A percentile compares a stretch with the other conserved stretches of the same genome.
Conservation (phyloP, 495 filamentous ascomycete species). For the Penicillium arizonense region DNA sequence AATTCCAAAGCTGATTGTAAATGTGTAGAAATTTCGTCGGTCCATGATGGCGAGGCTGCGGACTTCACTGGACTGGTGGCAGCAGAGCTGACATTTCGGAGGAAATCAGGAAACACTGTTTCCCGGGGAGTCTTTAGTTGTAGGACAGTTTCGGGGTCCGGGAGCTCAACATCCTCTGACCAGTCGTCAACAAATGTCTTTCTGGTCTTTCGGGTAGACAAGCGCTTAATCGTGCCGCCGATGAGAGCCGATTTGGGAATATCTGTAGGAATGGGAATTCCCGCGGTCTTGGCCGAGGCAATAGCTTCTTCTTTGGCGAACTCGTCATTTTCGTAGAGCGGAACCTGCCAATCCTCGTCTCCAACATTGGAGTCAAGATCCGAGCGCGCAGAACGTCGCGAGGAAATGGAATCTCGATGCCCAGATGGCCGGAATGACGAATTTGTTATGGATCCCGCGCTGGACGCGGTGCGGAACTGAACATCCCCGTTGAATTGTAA, state of each 20-base stretch:
- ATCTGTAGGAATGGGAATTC: conserved; percentile 86
- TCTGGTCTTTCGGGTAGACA: conserved; percentile 77
- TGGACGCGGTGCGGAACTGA: conserved; percentile 62
- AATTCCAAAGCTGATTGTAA: conserved; percentile 38
- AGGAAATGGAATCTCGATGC: conserved; percentile 74
- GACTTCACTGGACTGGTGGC: conserved; percentile 40
- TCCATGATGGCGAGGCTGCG: conserved; percentile 30
- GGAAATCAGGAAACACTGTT: conserved; percentile 62
- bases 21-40: conserved; percentile 25
- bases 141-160: conserved; percentile 56
- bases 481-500: conserved; percentile 72
- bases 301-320: conserved; percentile 78
- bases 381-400: conserved; percentile 72
- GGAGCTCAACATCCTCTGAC: conserved; percentile 86
- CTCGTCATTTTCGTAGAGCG: conserved; percentile 76
- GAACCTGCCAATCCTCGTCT: conserved; percentile 84
- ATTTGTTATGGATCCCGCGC: conserved; percentile 53
- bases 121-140: conserved; percentile 61
- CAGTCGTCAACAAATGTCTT: conserved; percentile 82
- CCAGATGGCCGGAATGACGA: conserved; percentile 49
- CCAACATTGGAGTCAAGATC: conserved; percentile 71
- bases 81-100: conserved; percentile 61
- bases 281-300: conserved; percentile 78
- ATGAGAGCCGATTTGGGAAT: conserved; percentile 92
- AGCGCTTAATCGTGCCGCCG: conserved; percentile 89